Evolutionary conservation across 768 basidiomycete genomes (phyloP), one percentile per base, ranked within the genome.

Genomic region (Hypholoma fasciculare): DNA sequence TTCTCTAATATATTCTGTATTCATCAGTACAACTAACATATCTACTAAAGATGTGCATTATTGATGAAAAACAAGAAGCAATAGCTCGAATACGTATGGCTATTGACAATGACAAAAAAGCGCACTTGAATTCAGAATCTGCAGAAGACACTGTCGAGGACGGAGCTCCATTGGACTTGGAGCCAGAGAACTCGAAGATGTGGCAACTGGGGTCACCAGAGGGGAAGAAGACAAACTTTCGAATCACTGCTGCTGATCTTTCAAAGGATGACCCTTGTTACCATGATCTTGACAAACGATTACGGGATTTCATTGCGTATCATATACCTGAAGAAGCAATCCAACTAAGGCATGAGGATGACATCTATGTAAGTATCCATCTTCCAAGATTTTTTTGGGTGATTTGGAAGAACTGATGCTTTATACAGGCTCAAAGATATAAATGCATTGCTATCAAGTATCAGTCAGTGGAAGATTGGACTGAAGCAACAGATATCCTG

Each of bases 61-160:
- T 69, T 42, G 68, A 71, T 44, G 63, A 71, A 49, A 69, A 60
- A 14, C 66, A 68, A 51, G 69, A 72, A 53, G 64, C 66, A 0
- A 62, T 72, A 42, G 72, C 70, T 4, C 47, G 44, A 5, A 72
- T 72, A 20, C 60, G 58, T 7, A 69, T 67, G 63, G 61, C 62
- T 2, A 60, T 71, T 26, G 60, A 71, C 36, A 61, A 62, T 17
- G 50, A 63, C 46, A 56, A 65, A 36, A 48, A 59, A 36, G 61
- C 58, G 4, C 38, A 26, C 20, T 11, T 34, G 16, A 39, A 39
- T 13, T 36, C 36, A 14, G 51, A 57, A 50, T 40, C 39, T 46
- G 36, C 38, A 37, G 64, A 63, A 47, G 42, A 58, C 38, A 39
- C 38, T 12, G 11, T 39, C 19, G 27, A 38, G 27, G 50, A 58